A percentile compares a stretch with the other conserved stretches of the same genome.
Evolutionary conservation across 1,284 basidiomycete species (phyloP).

Genomic region (Austroboletus novae-zelandiae): DNA sequence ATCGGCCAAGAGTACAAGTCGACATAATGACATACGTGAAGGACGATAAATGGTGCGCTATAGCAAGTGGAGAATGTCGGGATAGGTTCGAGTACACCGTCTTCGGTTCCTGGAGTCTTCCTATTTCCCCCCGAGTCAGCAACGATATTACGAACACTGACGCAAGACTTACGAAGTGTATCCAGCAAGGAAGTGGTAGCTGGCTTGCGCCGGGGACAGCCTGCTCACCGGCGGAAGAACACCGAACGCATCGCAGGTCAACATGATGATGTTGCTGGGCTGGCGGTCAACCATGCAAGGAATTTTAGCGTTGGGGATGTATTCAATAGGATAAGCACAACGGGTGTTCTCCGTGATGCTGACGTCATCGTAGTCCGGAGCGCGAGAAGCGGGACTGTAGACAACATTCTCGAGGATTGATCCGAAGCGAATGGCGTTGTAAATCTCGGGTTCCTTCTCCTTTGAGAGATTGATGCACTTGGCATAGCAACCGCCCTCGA

Average conservation of each 20-base stretch:
- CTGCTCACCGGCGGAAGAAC: constrained; percentile 95
- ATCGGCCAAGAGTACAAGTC: neutral
- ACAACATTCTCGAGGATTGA: constrained; percentile 99
- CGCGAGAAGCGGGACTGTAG: constrained; percentile 86
- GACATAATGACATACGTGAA: constrained; percentile 62
- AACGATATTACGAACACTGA: neutral
- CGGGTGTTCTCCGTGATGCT: constrained; percentile 99
- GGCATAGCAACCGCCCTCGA: constrained; percentile 99
- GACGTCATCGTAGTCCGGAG: constrained; percentile 95
- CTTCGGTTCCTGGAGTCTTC: constrained; percentile 97
- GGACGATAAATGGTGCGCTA: constrained; percentile 98
- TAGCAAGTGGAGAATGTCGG: constrained; percentile 99
- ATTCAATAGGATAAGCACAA: constrained; percentile 97
- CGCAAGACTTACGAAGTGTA: constrained; percentile 78
- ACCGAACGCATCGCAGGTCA: constrained; percentile 98
- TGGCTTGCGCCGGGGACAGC: constrained; percentile 91
- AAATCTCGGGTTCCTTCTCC: constrained; percentile 99
- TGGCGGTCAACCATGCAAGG: constrained; percentile 84
- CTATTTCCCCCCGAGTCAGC: constrained; percentile 32
- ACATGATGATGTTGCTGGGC: constrained; percentile 96
- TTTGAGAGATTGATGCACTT: constrained; percentile 96
- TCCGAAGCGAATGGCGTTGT: constrained; percentile 92
- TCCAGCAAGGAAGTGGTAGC: constrained; percentile 96
- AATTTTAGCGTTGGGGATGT: constrained; percentile 93
- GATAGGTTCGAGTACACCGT: constrained; percentile 96